Evolutionary conservation across 352 stramenopile genomes (phyloP).

Genomic region (Pythium guiyangense): DNA sequence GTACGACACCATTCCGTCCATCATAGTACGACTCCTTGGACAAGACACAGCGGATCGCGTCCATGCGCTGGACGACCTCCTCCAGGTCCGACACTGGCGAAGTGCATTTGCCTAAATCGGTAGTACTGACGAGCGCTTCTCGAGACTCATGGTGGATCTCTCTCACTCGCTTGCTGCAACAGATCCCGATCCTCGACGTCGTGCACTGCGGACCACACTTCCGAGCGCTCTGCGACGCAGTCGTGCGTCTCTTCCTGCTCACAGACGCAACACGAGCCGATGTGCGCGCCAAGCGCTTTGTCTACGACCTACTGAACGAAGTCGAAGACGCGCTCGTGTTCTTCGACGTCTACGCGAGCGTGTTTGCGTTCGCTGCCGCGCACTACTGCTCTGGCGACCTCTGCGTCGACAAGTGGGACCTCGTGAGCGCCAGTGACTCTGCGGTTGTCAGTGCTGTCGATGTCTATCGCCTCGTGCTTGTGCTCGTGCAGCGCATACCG

Average conservation of each 20-base stretch:
- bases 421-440: constrained; percentile 8
- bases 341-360: constrained; percentile 37
- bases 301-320: constrained; percentile 38
- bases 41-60: not conserved
- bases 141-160: not conserved
- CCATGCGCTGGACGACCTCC: constrained; percentile 11
- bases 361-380: constrained; percentile 40
- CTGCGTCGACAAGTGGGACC: constrained; percentile 18
- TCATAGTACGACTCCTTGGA: constrained; percentile 4
- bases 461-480: constrained; percentile 35
- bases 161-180: not conserved
- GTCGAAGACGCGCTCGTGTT: constrained; percentile 46
- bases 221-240: constrained; percentile 15
- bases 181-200: constrained; percentile 53
- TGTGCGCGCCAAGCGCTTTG: constrained; percentile 20
- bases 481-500: constrained; percentile 26
- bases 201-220: constrained; percentile 46
- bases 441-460: constrained; percentile 20
- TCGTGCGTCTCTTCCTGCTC: constrained; percentile 35
- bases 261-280: constrained; percentile 4
- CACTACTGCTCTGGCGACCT: constrained; percentile 22
- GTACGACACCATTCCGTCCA: constrained; percentile 12
- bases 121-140: too few species aligned
- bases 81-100: constrained; percentile 2
- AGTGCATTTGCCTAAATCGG: not conserved